Percentiles rank a stretch among this genome's conserved stretches.
Evolutionary conservation across 306 rosid species (phyloP).

Genomic region (Pterocarpus santalinus): DNA sequence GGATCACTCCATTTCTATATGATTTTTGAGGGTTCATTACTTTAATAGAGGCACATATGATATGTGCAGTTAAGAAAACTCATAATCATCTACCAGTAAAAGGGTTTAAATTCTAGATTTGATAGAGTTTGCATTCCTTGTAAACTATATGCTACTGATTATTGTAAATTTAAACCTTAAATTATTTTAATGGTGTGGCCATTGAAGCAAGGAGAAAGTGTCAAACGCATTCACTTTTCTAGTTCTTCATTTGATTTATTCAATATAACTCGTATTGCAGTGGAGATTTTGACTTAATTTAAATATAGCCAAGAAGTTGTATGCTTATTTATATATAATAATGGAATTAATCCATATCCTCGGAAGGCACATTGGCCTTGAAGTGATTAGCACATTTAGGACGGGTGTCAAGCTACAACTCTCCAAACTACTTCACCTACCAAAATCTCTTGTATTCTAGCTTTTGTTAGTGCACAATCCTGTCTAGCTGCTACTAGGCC

Average conservation of each 20-base stretch:
- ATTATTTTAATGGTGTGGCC: slow-evolving; percentile 13
- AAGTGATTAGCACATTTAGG: slow-evolving; percentile 26
- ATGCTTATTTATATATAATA: background rate
- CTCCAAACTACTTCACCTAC: background rate
- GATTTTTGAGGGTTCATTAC: slow-evolving; percentile 18
- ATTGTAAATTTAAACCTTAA: slow-evolving; percentile 27
- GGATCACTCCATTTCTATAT: slow-evolving; percentile 35
- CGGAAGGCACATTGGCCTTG: slow-evolving; percentile 21
- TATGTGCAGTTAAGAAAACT: slow-evolving; percentile 24
- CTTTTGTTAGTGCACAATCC: slow-evolving; percentile 5
- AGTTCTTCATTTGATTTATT: slow-evolving; percentile 28
- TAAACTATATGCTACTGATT: background rate
- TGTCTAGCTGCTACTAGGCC: slow-evolving; percentile 1
- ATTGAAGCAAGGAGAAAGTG: slow-evolving; percentile 9
- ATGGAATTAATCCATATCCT: slow-evolving; percentile 12
- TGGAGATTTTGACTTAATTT: background rate
- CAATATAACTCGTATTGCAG: slow-evolving; percentile 6
- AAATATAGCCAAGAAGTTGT: slow-evolving; percentile 28
- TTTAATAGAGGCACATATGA: background rate
- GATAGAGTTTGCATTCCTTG: slow-evolving; percentile 26
- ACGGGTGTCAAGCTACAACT: slow-evolving; percentile 33
- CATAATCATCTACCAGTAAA: background rate
- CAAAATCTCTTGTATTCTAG: too few relatives aligned
- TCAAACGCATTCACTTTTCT: slow-evolving; percentile 1
- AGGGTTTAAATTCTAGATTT: too few relatives aligned